Evolutionary conservation across 257 asterid species (phyloP), one percentile per base, ranked within the genome.

Genomic region (Petrea volubilis): DNA sequence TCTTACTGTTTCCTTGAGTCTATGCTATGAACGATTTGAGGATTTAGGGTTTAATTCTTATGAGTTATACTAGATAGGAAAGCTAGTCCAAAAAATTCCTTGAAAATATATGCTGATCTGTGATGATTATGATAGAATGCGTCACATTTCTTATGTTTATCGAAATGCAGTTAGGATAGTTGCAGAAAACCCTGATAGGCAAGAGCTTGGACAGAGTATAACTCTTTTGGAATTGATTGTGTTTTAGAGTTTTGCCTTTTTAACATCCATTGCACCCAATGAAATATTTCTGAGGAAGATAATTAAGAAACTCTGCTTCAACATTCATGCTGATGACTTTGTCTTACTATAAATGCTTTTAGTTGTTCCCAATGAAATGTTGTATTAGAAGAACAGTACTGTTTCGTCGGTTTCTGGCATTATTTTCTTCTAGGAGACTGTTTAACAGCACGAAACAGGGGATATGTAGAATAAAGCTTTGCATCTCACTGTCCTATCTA

Each of bases 391-490:
- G 34, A 24, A 15, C n/a, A 41, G 25, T 52, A 24, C 4, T 31
- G 28, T 68, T 62, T 58, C 29, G 14, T 56, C 62, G 17, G 17
- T 52, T 60, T 69, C 72, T 36, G 44, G 62, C 28, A 29, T 59
- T 38, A 18, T 21, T 10, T 17, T 20, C 29, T n/a, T 23, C 1
- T 46, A 43, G 29, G 31, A 67, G 38, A 34, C 24, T 44, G 29
- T 46, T 33, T 33, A 50, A 47, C 23, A 18, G 47, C 57, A 36
- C n/a, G n/a, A n/a, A n/a, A n/a, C n/a, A n/a, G n/a, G n/a, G n/a
- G n/a, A n/a, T n/a, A n/a, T 51, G 10, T 44, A 31, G 40, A 72
- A 25, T 14, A 21, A 63, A 60, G 34, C 50, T 73, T 66, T 67
- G 13, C 49, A 41, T 4, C 53, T 53, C 74, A 28, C 59, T 27